A percentile compares a stretch with the other conserved stretches of the same genome.
These are phyloP conservation scores for Mitragyna speciosa DNA, from an alignment of 257 asterid genomes.

Conservation along the genomic window DNA sequence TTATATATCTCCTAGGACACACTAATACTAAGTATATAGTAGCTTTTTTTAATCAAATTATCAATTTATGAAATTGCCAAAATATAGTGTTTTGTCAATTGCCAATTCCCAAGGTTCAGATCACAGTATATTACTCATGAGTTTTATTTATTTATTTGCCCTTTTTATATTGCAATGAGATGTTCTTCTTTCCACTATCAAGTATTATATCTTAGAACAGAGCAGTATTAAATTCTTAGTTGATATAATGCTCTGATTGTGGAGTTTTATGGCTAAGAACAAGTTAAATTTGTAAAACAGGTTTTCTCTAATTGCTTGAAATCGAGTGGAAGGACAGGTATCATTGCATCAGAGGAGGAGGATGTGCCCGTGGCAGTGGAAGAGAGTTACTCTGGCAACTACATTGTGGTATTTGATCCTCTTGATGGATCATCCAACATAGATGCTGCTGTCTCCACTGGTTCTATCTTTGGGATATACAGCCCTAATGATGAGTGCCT, in stretches of 20 bases:
- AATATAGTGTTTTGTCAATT: neutral
- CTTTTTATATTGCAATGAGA: neutral
- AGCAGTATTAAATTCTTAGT: neutral
- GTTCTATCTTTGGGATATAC: conserved; percentile 91
- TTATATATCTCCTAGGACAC: neutral
- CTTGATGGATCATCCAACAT: conserved; percentile 96
- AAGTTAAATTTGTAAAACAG: conserved; percentile 28
- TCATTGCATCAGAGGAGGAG: conserved; percentile 98
- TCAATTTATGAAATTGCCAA: neutral
- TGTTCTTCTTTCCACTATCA: neutral
- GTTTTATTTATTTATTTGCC: too few relatives aligned
- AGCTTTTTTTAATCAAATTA: neutral
- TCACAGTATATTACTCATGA: neutral
- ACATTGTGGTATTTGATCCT: conserved; percentile 93
- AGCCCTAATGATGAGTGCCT: conserved; percentile 86
- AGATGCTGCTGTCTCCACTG: conserved; percentile 92
- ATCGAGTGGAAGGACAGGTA: conserved; percentile 96
- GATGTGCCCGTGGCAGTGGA: conserved; percentile 98
- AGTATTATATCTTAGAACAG: neutral
- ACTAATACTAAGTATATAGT: too few relatives aligned
- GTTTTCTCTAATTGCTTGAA: conserved; percentile 81
- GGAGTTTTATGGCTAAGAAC: neutral
- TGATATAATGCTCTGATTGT: neutral
- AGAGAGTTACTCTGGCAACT: conserved; percentile 94
- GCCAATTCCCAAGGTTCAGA: neutral